Percentiles rank a stretch among this genome's conserved stretches.
phyloP scores from a whole-genome alignment of 805 yeast species.

The Candida endomychidarum region DNA sequence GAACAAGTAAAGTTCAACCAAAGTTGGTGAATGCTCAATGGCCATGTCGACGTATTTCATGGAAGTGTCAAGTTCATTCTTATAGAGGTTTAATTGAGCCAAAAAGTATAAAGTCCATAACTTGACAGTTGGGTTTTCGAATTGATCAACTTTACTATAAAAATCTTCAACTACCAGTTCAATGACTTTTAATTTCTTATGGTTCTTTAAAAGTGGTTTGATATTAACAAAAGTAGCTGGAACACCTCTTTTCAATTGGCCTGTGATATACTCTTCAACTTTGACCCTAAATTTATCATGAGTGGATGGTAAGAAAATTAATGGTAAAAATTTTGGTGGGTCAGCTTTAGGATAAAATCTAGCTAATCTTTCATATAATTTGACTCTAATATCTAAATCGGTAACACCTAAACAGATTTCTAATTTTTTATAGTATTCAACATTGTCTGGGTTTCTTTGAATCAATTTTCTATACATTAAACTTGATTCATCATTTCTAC shows the following conservation, averaged over 20 bases:
- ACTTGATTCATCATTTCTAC: constrained; percentile 62
- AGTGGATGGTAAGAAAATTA: constrained; percentile 64
- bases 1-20: constrained; percentile 76
- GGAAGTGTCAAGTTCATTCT: constrained; percentile 54
- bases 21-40: constrained; percentile 72
- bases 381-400: constrained; percentile 45
- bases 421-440: constrained; percentile 60
- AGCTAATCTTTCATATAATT: constrained; percentile 64
- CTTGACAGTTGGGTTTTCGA: constrained; percentile 42
- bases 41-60: constrained; percentile 58
- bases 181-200: constrained; percentile 40
- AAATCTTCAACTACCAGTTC: constrained; percentile 56
- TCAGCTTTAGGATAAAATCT: constrained; percentile 80
- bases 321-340: constrained; percentile 74
- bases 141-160: constrained; percentile 29
- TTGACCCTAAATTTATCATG: constrained; percentile 46
- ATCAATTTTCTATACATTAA: constrained; percentile 64
- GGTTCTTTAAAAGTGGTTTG: constrained; percentile 69
- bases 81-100: constrained; percentile 69
- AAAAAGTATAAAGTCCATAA: constrained; percentile 78
- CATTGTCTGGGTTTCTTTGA: constrained; percentile 83
- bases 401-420: constrained; percentile 63
- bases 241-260: constrained; percentile 73
- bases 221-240: constrained; percentile 88
- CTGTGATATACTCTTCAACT: constrained; percentile 53